Conservation (phyloP, 1,284 basidiomycete genomes). For the Ganoderma boninense region DNA sequence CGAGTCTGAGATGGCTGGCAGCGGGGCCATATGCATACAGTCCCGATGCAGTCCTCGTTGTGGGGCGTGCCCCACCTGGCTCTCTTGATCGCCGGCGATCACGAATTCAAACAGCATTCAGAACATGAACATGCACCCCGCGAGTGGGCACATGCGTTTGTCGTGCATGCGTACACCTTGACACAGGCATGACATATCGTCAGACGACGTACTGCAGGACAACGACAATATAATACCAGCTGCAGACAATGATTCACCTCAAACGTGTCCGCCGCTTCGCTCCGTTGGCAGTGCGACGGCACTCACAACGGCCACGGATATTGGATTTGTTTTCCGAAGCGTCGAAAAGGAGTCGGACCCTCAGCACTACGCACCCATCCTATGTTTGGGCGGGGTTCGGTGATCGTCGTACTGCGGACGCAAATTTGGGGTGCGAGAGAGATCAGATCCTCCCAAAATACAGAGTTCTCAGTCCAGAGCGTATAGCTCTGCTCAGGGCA, state of each 20-base stretch:
- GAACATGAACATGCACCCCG: background rate
- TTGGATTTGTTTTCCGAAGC: background rate
- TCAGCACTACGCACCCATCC: background rate
- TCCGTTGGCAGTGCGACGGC: background rate
- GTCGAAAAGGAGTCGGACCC: background rate
- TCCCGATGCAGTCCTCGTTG: no score
- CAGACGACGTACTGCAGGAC: no score
- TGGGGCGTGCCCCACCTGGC: no score
- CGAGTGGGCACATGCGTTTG: background rate
- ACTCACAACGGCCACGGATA: background rate
- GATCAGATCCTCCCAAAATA: background rate
- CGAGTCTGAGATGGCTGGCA: background rate
- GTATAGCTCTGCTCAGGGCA: background rate
- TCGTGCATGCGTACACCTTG: background rate
- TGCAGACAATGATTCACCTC: no score
- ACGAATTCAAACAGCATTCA: background rate
- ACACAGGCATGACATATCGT: background rate
- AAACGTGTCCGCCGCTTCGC: no score
- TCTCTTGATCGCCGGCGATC: background rate
- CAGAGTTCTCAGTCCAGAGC: no score
- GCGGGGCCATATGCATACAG: no score
- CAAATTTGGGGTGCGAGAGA: constrained; percentile 4
- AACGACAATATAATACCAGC: no score
- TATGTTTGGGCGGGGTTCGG: background rate
- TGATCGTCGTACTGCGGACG: background rate